Evolutionary conservation across 1,284 basidiomycete species (phyloP).

Genomic region (Ustilago bromivora): DNA sequence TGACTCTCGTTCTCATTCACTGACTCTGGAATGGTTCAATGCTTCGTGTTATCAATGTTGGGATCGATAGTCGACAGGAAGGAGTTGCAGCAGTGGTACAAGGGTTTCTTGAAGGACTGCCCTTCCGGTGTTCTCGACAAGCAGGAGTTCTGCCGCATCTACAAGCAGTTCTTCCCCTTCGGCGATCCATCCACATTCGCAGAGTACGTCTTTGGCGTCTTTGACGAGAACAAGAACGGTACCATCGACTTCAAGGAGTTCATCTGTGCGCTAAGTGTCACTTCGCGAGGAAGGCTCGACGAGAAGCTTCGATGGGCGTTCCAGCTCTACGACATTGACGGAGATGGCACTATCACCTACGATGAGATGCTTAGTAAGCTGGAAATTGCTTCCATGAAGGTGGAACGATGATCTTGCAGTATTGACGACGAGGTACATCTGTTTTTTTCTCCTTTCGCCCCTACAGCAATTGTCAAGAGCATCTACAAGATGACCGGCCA

Average conservation of each 20-base stretch:
- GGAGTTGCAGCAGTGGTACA: constrained; percentile 99
- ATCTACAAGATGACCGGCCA: constrained; percentile 76
- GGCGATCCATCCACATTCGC: constrained; percentile 97
- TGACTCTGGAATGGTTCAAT: background rate
- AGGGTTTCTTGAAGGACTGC: constrained; percentile 98
- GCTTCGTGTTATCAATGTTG: background rate
- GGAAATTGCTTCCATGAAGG: background rate
- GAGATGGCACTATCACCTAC: constrained; percentile 65
- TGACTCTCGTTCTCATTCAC: constrained; percentile 16
- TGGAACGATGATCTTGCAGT: background rate
- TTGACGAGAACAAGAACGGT: constrained; percentile 69
- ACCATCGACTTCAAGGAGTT: constrained; percentile 78
- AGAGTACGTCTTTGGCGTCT: constrained; percentile 93
- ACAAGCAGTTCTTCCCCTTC: constrained; percentile 99
- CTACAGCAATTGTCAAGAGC: constrained; percentile 63
- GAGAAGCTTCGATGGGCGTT: constrained; percentile 99
- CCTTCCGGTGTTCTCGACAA: constrained; percentile 97
- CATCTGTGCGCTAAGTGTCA: constrained; percentile 95
- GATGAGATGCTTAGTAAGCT: constrained; percentile 83
- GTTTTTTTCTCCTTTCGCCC: background rate
- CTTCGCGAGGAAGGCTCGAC: constrained; percentile 90
- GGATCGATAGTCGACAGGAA: constrained; percentile 90
- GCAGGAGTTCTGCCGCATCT: constrained; percentile 95
- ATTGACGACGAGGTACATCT: background rate
- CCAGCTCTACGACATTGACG: constrained; percentile 99